Percentiles rank a stretch among this genome's conserved stretches.
Evolutionary conservation across 805 yeast species (phyloP).

Genomic region (Torulaspora maleeae): DNA sequence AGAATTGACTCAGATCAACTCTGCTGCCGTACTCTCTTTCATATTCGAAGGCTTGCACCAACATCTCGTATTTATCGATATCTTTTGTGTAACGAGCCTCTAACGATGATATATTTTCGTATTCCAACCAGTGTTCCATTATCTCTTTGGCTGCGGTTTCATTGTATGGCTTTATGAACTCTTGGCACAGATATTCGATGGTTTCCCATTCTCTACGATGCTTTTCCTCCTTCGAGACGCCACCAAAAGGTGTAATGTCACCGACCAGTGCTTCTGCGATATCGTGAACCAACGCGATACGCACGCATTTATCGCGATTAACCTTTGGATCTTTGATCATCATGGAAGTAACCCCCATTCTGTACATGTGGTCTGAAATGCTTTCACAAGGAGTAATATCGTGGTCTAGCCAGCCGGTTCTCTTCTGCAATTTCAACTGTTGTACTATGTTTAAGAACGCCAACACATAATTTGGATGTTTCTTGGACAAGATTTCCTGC

Average conservation of each 20-base stretch:
- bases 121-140: conserved; percentile 75
- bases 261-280: conserved; percentile 94
- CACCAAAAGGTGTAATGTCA: conserved; percentile 81
- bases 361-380: conserved; percentile 88
- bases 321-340: conserved; percentile 48
- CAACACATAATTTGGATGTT: conserved; percentile 44
- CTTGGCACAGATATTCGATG: conserved; percentile 55
- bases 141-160: conserved; percentile 57
- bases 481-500: conserved; percentile 29
- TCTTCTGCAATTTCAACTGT: conserved; percentile 65
- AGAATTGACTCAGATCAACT: conserved; percentile 64
- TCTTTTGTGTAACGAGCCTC: conserved; percentile 92
- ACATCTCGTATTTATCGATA: conserved; percentile 84
- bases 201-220: conserved; percentile 75
- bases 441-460: conserved; percentile 63
- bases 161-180: conserved; percentile 59
- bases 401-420: conserved; percentile 92
- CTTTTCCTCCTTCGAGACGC: conserved; percentile 70
- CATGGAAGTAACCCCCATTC: conserved; percentile 83
- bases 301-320: conserved; percentile 65
- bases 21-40: conserved; percentile 57
- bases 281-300: conserved; percentile 86
- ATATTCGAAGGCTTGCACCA: conserved; percentile 76
- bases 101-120: conserved; percentile 72
- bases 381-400: conserved; percentile 45